Percentiles rank a stretch among this genome's conserved stretches.
Conservation (phyloP, 176 grass and related monocot genomes). For the Ananas comosus region DNA sequence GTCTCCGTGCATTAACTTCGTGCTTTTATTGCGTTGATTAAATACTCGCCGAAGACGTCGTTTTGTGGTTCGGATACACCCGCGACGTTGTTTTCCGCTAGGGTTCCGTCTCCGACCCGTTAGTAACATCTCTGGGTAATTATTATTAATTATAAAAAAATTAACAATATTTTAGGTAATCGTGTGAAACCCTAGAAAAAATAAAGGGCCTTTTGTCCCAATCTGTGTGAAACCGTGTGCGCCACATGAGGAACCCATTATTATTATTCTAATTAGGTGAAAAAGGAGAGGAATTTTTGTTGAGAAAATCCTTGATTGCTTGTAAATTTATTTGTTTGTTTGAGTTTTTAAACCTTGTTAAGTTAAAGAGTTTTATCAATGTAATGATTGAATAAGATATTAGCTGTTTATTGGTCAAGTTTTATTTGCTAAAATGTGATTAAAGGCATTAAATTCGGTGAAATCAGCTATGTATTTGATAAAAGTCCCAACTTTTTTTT, state of each 20-base stretch:
- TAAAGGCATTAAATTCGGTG: too few species aligned
- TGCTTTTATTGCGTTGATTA: neutral
- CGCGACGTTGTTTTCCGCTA: conserved; percentile 15
- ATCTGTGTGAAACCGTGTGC: neutral
- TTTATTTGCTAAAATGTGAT: too few species aligned
- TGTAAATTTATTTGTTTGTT: too few species aligned
- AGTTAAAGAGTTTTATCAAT: too few species aligned
- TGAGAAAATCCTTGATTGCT: too few species aligned
- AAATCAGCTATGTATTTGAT: too few species aligned
- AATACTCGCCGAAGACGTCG: neutral
- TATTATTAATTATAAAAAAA: neutral
- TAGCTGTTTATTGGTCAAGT: too few species aligned
- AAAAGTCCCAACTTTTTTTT: too few species aligned
- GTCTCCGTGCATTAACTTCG: too few species aligned
- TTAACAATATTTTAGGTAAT: neutral
- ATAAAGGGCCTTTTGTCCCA: neutral
- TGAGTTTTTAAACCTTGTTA: too few species aligned
- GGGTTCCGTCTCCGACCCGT: conserved; percentile 26
- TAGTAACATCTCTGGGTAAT: conserved; percentile 6
- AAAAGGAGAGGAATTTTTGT: too few species aligned
- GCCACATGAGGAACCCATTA: neutral
- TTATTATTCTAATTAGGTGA: neutral
- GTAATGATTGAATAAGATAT: too few species aligned
- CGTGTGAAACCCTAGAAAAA: neutral
- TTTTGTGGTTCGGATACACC: neutral